phyloP scores from a whole-genome alignment of 331 rosid species.

The Rhamnella rubrinervis region DNA sequence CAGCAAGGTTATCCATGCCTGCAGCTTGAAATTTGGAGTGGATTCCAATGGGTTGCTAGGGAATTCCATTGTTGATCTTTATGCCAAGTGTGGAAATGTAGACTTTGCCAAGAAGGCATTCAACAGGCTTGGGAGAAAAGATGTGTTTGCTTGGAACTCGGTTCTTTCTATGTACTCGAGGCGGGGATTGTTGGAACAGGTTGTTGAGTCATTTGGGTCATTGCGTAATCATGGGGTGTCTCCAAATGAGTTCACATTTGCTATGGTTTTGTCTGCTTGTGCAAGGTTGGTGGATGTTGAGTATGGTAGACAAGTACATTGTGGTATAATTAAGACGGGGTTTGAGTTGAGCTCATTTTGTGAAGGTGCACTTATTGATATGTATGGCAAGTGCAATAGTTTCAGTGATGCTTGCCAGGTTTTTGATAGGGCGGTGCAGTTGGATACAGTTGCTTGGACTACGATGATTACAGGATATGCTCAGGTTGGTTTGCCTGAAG shows the following conservation, averaged over 20 bases:
- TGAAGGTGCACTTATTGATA: slow-evolving; percentile 56
- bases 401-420: slow-evolving; percentile 46
- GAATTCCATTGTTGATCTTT: slow-evolving; percentile 52
- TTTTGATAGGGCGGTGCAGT: slow-evolving; percentile 36
- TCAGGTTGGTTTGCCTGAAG: slow-evolving; percentile 45
- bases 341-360: slow-evolving; percentile 40
- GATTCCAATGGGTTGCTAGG: slow-evolving; percentile 48
- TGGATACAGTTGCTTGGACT: slow-evolving; percentile 66
- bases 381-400: slow-evolving; percentile 58
- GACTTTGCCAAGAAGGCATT: slow-evolving; percentile 48
- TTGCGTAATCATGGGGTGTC: slow-evolving; percentile 30
- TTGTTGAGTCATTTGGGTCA: slow-evolving; percentile 37
- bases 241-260: slow-evolving; percentile 58
- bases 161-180: slow-evolving; percentile 52
- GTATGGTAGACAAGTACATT: slow-evolving; percentile 57
- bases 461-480: slow-evolving; percentile 69
- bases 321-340: slow-evolving; percentile 47
- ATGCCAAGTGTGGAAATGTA: slow-evolving; percentile 53
- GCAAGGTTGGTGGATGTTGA: slow-evolving; percentile 44
- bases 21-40: slow-evolving; percentile 39
- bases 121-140: slow-evolving; percentile 43
- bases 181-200: slow-evolving; percentile 33
- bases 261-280: slow-evolving; percentile 55
- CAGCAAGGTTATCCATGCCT: slow-evolving; percentile 46
- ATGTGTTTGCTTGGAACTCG: slow-evolving; percentile 63